A percentile compares a stretch with the other conserved stretches of the same genome.
These are phyloP conservation scores for Posidonia australis DNA, from an alignment of 106 monocot species.

Conservation along the genomic window DNA sequence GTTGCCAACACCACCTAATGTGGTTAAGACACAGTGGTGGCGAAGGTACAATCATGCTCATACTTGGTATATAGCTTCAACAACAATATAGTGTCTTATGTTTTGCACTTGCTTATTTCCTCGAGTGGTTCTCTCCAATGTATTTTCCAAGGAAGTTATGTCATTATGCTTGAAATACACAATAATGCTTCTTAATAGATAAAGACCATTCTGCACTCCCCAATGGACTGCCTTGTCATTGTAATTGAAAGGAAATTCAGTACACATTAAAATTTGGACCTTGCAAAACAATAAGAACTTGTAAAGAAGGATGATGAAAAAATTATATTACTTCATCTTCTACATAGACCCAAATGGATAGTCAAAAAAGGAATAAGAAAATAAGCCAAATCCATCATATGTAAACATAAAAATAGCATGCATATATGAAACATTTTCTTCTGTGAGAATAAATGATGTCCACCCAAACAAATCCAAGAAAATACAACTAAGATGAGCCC, in stretches of 20 bases:
- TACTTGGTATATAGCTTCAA: slow-evolving; percentile 92
- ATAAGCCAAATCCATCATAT: too few relatives aligned
- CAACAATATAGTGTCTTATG: slow-evolving; percentile 78
- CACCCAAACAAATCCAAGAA: too few relatives aligned
- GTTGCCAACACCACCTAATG: neutral
- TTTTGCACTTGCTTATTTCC: slow-evolving; percentile 54
- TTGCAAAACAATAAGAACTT: too few relatives aligned
- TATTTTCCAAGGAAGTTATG: slow-evolving; percentile 70
- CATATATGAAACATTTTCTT: too few relatives aligned
- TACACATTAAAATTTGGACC: neutral
- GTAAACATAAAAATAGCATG: too few relatives aligned
- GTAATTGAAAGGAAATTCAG: slow-evolving; percentile 12
- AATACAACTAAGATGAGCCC: too few relatives aligned
- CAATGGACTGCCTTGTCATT: slow-evolving; percentile 98
- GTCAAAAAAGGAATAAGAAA: too few relatives aligned
- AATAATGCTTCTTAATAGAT: slow-evolving; percentile 87
- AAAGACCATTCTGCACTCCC: slow-evolving; percentile 94
- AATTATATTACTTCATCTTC: too few relatives aligned
- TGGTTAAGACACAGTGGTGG: neutral
- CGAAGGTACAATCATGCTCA: neutral
- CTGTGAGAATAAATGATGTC: too few relatives aligned
- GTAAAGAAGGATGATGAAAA: too few relatives aligned
- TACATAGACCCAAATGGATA: too few relatives aligned
- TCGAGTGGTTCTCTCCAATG: slow-evolving; percentile 62
- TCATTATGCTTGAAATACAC: slow-evolving; percentile 99